A percentile compares a stretch with the other conserved stretches of the same genome.
Evolutionary conservation across 352 stramenopile genomes (phyloP).

Genomic region (Globisporangium spinosum): DNA sequence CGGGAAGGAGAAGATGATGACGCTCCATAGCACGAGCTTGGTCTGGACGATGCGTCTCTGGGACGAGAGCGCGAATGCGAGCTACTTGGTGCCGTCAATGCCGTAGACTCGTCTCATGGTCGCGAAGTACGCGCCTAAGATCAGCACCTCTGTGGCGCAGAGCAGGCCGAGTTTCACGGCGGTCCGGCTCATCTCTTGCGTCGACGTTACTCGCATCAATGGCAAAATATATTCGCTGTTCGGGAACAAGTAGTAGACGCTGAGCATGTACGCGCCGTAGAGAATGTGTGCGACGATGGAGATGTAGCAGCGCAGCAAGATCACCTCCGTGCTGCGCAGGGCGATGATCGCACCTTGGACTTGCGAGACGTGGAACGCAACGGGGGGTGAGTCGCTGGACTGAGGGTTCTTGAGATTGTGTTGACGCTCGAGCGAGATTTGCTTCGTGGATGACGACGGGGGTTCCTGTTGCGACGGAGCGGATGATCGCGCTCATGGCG

Average conservation of each 20-base stretch:
- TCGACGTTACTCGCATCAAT: background rate
- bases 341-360: conserved; percentile 15
- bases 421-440: background rate
- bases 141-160: conserved; percentile 18
- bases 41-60: conserved; percentile 23
- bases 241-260: conserved; percentile 21
- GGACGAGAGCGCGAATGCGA: conserved; percentile 28
- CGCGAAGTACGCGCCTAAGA: conserved; percentile 21
- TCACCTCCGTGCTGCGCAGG: conserved; percentile 29
- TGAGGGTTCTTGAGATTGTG: background rate
- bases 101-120: conserved; percentile 16
- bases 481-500: background rate
- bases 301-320: conserved; percentile 32
- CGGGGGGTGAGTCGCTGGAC: background rate
- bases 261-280: conserved; percentile 20
- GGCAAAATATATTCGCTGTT: conserved; percentile 17
- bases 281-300: conserved; percentile 27
- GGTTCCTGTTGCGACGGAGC: background rate
- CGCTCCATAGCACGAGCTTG: conserved; percentile 23
- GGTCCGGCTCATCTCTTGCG: background rate
- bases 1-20: conserved; percentile 28
- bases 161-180: background rate
- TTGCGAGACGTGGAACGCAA: background rate
- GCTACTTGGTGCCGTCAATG: conserved; percentile 20
- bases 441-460: background rate